Percentiles rank a stretch among this genome's conserved stretches.
Evolutionary conservation across 352 stramenopile genomes (phyloP).

Genomic region (Peronospora belbahrii): DNA sequence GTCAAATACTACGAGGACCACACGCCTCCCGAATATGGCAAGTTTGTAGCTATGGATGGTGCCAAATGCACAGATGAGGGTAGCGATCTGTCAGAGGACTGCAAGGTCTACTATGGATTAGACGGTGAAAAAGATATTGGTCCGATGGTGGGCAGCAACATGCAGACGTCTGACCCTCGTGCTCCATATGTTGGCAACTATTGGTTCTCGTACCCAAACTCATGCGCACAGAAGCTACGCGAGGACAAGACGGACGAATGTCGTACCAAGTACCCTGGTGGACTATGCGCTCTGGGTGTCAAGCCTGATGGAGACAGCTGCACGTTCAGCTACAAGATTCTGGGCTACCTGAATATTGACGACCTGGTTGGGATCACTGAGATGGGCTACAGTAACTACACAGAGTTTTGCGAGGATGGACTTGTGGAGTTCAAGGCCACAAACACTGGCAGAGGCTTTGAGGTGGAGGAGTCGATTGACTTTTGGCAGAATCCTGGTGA

Average conservation of each 20-base stretch:
- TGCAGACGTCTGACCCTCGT: slow-evolving; percentile 37
- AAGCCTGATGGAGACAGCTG: slow-evolving; percentile 54
- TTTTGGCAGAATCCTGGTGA: slow-evolving; percentile 60
- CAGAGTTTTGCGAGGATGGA: slow-evolving; percentile 53
- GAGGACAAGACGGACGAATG: slow-evolving; percentile 36
- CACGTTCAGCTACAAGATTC: slow-evolving; percentile 56
- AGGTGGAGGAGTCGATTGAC: slow-evolving; percentile 27
- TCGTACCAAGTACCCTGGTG: slow-evolving; percentile 30
- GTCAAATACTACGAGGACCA: slow-evolving; percentile 46
- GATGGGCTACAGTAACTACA: slow-evolving; percentile 48
- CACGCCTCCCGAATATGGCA: slow-evolving; percentile 39
- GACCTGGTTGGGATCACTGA: slow-evolving; percentile 68
- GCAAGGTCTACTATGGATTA: slow-evolving; percentile 47
- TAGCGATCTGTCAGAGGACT: slow-evolving; percentile 29
- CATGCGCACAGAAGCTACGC: slow-evolving; percentile 38
- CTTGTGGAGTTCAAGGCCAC: slow-evolving; percentile 44
- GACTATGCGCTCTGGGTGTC: slow-evolving; percentile 38
- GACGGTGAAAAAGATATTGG: slow-evolving; percentile 41
- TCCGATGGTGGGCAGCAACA: slow-evolving; percentile 39
- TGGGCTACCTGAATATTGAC: slow-evolving; percentile 56
- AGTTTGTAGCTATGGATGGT: slow-evolving; percentile 57
- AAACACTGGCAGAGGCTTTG: slow-evolving; percentile 24
- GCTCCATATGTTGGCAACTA: slow-evolving; percentile 73
- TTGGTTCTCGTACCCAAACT: slow-evolving; percentile 83
- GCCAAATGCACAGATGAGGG: slow-evolving; percentile 45